A percentile compares a stretch with the other conserved stretches of the same genome.
phyloP scores from a whole-genome alignment of 106 monocot species.

The Platanthera guangdongensis region DNA sequence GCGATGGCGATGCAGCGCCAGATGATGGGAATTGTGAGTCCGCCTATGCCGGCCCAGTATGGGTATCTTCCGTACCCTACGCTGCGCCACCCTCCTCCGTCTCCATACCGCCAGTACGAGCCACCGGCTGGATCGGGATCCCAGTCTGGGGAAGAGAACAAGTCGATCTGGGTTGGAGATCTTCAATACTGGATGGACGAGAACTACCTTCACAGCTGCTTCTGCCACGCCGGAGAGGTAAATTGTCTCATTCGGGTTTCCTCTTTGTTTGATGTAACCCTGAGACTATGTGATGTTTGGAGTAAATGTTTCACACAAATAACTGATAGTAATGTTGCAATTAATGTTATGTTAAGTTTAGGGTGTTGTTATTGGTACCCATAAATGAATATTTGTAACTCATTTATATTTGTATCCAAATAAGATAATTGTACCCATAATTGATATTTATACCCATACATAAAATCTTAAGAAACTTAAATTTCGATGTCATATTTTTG shows the following conservation, averaged over 20 bases:
- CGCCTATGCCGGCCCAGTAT: constrained; percentile 22
- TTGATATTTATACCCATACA: too few relatives aligned
- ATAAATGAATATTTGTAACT: too few relatives aligned
- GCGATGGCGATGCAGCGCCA: constrained; percentile 45
- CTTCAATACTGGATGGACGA: constrained; percentile 82
- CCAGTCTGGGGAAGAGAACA: constrained; percentile 42
- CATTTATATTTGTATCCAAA: too few relatives aligned
- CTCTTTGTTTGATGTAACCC: not conserved
- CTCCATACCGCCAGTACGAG: constrained; percentile 5
- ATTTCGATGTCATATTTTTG: too few relatives aligned
- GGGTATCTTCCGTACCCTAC: constrained; percentile 11
- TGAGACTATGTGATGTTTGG: not conserved
- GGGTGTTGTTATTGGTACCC: too few relatives aligned
- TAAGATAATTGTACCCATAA: too few relatives aligned
- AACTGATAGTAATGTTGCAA: too few relatives aligned
- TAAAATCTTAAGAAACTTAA: too few relatives aligned
- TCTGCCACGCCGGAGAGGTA: constrained; percentile 61
- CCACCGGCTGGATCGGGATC: not conserved
- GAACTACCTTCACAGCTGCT: constrained; percentile 52
- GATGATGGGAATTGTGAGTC: constrained; percentile 39
- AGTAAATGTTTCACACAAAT: too few relatives aligned
- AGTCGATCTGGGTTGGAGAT: constrained; percentile 67
- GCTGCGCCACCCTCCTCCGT: not conserved
- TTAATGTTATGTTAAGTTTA: too few relatives aligned
- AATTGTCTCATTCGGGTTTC: not conserved